A percentile compares a stretch with the other conserved stretches of the same genome.
phyloP scores from a whole-genome alignment of 1,284 basidiomycete genomes.

The Sanghuangporus sanghuang region DNA sequence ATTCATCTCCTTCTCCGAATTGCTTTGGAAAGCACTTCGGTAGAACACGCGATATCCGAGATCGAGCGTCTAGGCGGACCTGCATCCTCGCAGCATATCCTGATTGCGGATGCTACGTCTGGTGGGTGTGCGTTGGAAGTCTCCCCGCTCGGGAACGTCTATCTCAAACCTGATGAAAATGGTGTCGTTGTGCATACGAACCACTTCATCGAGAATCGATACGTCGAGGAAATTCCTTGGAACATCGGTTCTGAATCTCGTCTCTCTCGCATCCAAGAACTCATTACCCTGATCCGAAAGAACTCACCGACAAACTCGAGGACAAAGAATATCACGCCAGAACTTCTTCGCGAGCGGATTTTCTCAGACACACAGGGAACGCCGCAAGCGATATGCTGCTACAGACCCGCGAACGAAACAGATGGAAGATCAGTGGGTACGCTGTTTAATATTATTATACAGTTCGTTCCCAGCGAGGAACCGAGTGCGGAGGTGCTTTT shows the following conservation, averaged over 20 bases:
- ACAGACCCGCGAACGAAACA: slow-evolving; percentile 18
- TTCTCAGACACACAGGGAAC: slow-evolving; percentile 29
- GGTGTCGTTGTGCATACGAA: slow-evolving; percentile 32
- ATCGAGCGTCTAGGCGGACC: slow-evolving; percentile 29
- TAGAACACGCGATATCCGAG: slow-evolving; percentile 24
- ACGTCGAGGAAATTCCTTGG: slow-evolving; percentile 31
- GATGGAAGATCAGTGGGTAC: slow-evolving; percentile 25
- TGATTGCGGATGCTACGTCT: slow-evolving; percentile 27
- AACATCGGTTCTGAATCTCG: slow-evolving; percentile 28
- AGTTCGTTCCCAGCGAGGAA: slow-evolving; percentile 24
- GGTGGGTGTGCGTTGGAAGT: slow-evolving; percentile 29
- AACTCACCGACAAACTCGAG: slow-evolving; percentile 14
- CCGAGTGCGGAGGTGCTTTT: slow-evolving; percentile 30
- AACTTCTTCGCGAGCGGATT: slow-evolving; percentile 24
- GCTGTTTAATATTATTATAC: slow-evolving; percentile 34
- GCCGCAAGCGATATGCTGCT: slow-evolving; percentile 31
- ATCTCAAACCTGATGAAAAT: slow-evolving; percentile 25
- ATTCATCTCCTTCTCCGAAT: slow-evolving; percentile 31
- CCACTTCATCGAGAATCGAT: slow-evolving; percentile 31
- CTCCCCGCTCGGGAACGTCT: slow-evolving; percentile 26
- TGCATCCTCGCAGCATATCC: slow-evolving; percentile 32
- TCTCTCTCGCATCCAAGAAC: slow-evolving; percentile 24
- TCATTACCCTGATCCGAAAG: slow-evolving; percentile 24
- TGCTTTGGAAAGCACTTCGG: slow-evolving; percentile 29
- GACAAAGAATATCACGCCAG: slow-evolving; percentile 19